Evolutionary conservation across 2,329 filamentous ascomycete species (phyloP).

Genomic region (Amesomyces nigricolor): DNA sequence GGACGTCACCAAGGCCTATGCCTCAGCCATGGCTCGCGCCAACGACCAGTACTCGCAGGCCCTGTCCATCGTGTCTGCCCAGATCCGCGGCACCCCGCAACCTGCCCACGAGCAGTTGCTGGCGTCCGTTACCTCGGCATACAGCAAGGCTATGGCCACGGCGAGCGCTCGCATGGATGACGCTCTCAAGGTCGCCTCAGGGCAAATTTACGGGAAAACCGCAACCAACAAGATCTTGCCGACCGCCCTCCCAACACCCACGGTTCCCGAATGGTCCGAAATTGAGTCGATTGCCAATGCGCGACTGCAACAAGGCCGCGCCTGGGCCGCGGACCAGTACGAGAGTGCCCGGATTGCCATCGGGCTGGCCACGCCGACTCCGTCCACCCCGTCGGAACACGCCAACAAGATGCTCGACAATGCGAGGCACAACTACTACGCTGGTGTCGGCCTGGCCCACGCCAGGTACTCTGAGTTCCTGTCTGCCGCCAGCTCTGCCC

Average conservation of each 20-base stretch:
- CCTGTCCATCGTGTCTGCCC: slow-evolving; percentile 59
- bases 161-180: slow-evolving; percentile 55
- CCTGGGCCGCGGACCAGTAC: slow-evolving; percentile 66
- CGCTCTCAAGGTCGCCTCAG: slow-evolving; percentile 49
- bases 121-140: slow-evolving; percentile 62
- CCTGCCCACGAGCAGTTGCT: slow-evolving; percentile 65
- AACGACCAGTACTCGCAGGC: slow-evolving; percentile 64
- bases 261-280: slow-evolving; percentile 41
- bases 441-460: slow-evolving; percentile 71
- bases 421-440: slow-evolving; percentile 65
- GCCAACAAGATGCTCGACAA: slow-evolving; percentile 56
- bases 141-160: slow-evolving; percentile 57
- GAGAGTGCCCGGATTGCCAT: slow-evolving; percentile 61
- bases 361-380: slow-evolving; percentile 56
- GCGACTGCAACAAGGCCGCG: slow-evolving; percentile 63
- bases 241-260: slow-evolving; percentile 28
- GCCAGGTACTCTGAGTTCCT: slow-evolving; percentile 73
- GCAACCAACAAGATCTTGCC: slow-evolving; percentile 37
- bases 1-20: slow-evolving; percentile 46
- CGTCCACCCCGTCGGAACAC: slow-evolving; percentile 39
- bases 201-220: slow-evolving; percentile 44
- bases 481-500: slow-evolving; percentile 62
- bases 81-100: slow-evolving; percentile 63
- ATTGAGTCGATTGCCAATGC: slow-evolving; percentile 63
- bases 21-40: slow-evolving; percentile 58